phyloP scores from a whole-genome alignment of 352 stramenopile species.

The Phytophthora meadii region DNA sequence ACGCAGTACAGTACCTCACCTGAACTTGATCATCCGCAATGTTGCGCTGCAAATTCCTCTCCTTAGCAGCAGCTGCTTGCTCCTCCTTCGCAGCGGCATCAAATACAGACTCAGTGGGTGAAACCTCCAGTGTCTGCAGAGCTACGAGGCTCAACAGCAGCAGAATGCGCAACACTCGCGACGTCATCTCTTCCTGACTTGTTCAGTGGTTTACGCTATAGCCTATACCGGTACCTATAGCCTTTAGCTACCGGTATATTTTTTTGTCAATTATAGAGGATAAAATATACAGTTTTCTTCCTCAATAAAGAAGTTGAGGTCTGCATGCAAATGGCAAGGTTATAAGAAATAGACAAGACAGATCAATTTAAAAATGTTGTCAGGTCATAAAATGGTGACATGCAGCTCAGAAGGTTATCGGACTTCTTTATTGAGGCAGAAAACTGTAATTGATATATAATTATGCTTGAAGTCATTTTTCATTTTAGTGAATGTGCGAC shows the following conservation, averaged over 20 bases:
- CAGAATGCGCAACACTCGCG: slow-evolving; percentile 7
- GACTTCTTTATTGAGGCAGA: too few species aligned
- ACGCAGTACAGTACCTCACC: slow-evolving; percentile 76
- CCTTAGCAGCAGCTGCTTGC: slow-evolving; percentile 11
- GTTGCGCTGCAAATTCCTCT: slow-evolving; percentile 31
- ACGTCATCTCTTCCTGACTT: slow-evolving; percentile 14
- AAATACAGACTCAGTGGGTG: slow-evolving; percentile 26
- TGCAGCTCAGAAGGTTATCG: too few species aligned
- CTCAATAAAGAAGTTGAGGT: too few species aligned
- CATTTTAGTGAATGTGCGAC: slow-evolving; percentile 1
- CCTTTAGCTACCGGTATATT: too few species aligned
- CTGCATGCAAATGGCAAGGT: too few species aligned
- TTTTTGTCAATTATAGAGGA: too few species aligned
- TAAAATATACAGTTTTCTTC: too few species aligned
- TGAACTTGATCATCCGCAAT: slow-evolving; percentile 71
- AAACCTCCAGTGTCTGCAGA: slow-evolving; percentile 37
- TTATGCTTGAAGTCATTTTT: neutral
- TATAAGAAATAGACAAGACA: too few species aligned
- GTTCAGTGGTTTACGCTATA: slow-evolving; percentile 8
- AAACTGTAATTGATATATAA: too few species aligned
- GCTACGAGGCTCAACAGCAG: slow-evolving; percentile 24
- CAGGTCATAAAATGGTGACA: too few species aligned
- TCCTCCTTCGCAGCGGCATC: slow-evolving; percentile 22
- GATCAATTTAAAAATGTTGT: too few species aligned
- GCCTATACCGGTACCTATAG: too few species aligned